Evolutionary conservation across 1,284 basidiomycete species (phyloP), one percentile per base, ranked within the genome.

Genomic region (Trametes sp.): DNA sequence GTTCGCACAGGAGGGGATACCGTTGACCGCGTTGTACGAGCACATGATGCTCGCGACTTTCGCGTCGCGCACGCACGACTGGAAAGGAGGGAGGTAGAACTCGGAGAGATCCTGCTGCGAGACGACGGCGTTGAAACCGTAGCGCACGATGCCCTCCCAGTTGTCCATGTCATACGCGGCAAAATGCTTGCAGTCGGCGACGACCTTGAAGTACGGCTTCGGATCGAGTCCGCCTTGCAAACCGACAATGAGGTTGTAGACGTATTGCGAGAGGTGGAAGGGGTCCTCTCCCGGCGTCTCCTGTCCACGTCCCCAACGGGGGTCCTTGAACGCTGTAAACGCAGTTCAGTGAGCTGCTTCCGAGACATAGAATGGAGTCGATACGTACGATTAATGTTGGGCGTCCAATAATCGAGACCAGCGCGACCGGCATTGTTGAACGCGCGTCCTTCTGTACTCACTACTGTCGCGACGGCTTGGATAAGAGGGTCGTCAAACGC

Each of bases 231-330:
- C 85, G 13, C 85, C 84, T 70, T 87, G 84, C 2, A 87, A 76
- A 0, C 84, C 85, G 9, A 81, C 73, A 38, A 87, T 78, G 54
- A 86, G 77, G 67, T 81, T 81, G 70, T 80, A 80, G 26, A 85
- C 84, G 64, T 87, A 87, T 74, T 80, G 81, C 0, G 81, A 72
- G 42, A 82, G 75, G 62, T 81, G 83, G 73, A 81, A 83, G 0
- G 85, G 80, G 56, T 87, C 85, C 73, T 87, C 85, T 56, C 85
- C 84, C 3, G 84, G 85, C 0, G 85, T 86, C 72, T 86, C 85
- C 66, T 86, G 85, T 4, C 85, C 85, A 50, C 85, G 78, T 14
- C 85, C 85, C 85, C 85, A 86, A 21, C 84, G 82, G 59, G 85
- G 85, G 65, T 86, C 85, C 65, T 82, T 83, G 78, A 86, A 87